Evolutionary conservation across 108 stramenopile genomes (phyloP), one percentile per base, ranked within the genome.

Genomic region (Nitzschia sp.): DNA sequence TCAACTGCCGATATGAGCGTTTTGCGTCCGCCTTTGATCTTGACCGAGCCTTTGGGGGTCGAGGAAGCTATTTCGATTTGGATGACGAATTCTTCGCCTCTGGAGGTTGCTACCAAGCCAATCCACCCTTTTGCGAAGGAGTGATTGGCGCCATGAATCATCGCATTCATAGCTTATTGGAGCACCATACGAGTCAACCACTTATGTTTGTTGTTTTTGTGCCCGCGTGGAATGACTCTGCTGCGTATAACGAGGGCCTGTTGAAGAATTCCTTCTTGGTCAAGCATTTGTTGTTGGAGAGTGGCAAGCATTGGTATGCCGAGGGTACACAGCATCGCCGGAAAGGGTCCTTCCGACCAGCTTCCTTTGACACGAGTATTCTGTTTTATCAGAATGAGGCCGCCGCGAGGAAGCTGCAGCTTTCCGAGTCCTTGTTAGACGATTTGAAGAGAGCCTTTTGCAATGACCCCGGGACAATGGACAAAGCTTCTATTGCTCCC

Each of bases 161-260:
- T 42, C 83, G 78, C 57, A 94, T 92, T 76, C 71, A 88, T 31
- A 19, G 68, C 13, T 61, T 67, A 29, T 63, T 79, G 47, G 25
- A 27, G 31, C 31, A 24, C 27, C 54, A 11, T 24, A 59, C 32
- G 36, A 68, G n/a, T 19, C n/a, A 45, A 29, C 91, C 88, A 8
- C 82, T 96, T 36, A 91, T 88, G 83, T 95, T 96, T 66, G 75
- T 91, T 8, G 85, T 96, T 13, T 85, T 96, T 73, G 86, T 96
- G 2, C 96, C 96, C 6, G 82, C 88, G n/a, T 96, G 96, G 96
- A 81, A 76, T 26, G 87, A 92, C 27, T 85, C 88, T 32, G 28
- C 61, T 21, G 86, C 88, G 17, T 96, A 93, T 87, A 78, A 82
- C 56, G 59, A 79, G n/a, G 64, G 94, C 2, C 33, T 70, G 24